phyloP scores from a whole-genome alignment of 805 yeast species.

The Metschnikowia colocasiae region DNA sequence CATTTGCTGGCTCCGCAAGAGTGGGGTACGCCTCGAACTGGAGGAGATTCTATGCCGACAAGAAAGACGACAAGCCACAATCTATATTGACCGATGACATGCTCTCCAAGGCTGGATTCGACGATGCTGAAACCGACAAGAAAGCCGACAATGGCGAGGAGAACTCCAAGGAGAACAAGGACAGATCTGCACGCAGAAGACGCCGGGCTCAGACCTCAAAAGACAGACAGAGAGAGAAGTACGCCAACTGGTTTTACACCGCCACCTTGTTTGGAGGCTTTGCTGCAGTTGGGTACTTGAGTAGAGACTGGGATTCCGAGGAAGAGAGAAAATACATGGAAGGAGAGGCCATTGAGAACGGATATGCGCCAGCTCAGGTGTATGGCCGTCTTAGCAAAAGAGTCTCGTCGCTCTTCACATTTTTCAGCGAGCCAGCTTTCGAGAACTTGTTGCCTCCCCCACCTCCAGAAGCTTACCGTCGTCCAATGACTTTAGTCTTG shows the following conservation, averaged over 20 bases:
- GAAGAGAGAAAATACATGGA: constrained; percentile 58
- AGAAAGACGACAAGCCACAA: constrained; percentile 28
- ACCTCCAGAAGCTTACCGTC: constrained; percentile 83
- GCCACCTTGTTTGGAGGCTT: constrained; percentile 50
- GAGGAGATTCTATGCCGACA: constrained; percentile 17
- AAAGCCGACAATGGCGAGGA: constrained; percentile 9
- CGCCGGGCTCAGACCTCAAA: constrained; percentile 56
- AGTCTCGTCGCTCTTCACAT: constrained; percentile 68
- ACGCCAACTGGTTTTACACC: constrained; percentile 71
- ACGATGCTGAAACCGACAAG: constrained; percentile 31
- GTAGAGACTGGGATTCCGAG: constrained; percentile 81
- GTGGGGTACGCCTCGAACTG: not conserved
- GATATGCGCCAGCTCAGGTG: constrained; percentile 62
- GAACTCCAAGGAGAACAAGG: constrained; percentile 15
- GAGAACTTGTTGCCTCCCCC: constrained; percentile 93
- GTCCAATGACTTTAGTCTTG: constrained; percentile 87
- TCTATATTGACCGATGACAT: constrained; percentile 77
- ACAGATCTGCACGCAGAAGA: constrained; percentile 24
- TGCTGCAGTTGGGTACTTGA: constrained; percentile 60
- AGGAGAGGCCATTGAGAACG: constrained; percentile 55
- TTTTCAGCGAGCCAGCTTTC: constrained; percentile 90
- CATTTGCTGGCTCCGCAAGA: constrained; percentile 1
- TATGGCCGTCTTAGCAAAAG: constrained; percentile 70
- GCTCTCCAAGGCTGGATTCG: constrained; percentile 81
- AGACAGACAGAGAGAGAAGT: constrained; percentile 77